Conservation (phyloP, 495 filamentous ascomycete species). For the Lichenothelia convexa region DNA sequence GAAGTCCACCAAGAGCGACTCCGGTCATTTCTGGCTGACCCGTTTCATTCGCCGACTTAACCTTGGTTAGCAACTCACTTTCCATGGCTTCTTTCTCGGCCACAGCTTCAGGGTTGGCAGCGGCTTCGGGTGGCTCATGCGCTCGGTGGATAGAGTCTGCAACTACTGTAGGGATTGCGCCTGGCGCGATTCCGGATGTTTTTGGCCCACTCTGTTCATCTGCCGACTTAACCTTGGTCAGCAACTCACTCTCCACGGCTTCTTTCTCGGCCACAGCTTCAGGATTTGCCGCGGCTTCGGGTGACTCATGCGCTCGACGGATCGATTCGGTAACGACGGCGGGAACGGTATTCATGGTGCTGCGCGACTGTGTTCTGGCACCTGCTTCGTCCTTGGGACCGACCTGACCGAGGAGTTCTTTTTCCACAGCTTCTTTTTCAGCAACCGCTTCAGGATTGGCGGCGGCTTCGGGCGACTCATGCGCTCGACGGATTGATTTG, state of each 20-base stretch:
- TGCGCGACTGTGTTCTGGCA: conserved; percentile 12
- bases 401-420: conserved; percentile 1
- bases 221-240: neutral
- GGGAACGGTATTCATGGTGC: conserved; percentile 39
- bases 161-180: conserved; percentile 44
- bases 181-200: too few species aligned
- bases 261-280: conserved; percentile 8
- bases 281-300: conserved; percentile 53
- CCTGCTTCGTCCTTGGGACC: too few species aligned
- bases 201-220: too few species aligned
- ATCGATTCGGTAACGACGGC: conserved; percentile 57
- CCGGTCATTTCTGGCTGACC: conserved; percentile 20
- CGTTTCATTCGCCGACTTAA: conserved; percentile 2
- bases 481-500: conserved; percentile 44
- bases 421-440: conserved; percentile 11
- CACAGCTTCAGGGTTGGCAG: conserved; percentile 3
- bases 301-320: conserved; percentile 37
- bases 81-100: conserved; percentile 8
- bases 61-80: neutral
- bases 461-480: conserved; percentile 40
- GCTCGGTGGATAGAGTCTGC: conserved; percentile 22
- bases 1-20: too few species aligned
- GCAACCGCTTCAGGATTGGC: conserved; percentile 14
- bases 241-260: conserved; percentile 2
- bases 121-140: conserved; percentile 1